phyloP scores from a whole-genome alignment of 371 early-diverging fungal genomes.

The Mucor piriformis region DNA sequence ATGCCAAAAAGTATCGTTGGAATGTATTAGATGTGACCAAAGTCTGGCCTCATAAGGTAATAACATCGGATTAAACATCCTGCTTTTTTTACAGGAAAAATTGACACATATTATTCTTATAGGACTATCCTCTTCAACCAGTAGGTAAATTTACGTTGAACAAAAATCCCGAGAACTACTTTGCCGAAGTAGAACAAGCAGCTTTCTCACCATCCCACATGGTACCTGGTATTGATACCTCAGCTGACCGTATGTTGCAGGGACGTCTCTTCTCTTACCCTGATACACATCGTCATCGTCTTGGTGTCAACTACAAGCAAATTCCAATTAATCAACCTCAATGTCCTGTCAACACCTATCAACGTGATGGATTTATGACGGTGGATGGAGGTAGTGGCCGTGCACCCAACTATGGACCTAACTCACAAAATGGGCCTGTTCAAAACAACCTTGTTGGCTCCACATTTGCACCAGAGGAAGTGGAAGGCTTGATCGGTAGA shows the following conservation, averaged over 20 bases:
- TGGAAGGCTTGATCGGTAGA: slow-evolving; percentile 61
- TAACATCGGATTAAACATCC: neutral
- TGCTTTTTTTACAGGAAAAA: too few relatives aligned
- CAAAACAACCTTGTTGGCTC: slow-evolving; percentile 56
- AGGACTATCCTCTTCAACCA: slow-evolving; percentile 69
- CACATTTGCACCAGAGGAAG: slow-evolving; percentile 42
- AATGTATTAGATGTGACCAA: slow-evolving; percentile 86
- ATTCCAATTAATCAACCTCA: slow-evolving; percentile 73
- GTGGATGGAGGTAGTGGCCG: slow-evolving; percentile 68
- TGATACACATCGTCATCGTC: slow-evolving; percentile 79
- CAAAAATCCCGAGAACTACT: slow-evolving; percentile 77
- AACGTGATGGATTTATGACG: slow-evolving; percentile 61
- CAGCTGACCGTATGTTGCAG: slow-evolving; percentile 75
- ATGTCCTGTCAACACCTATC: slow-evolving; percentile 54
- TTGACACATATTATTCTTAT: slow-evolving; percentile 34
- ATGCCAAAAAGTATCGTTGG: slow-evolving; percentile 73
- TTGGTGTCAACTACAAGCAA: slow-evolving; percentile 76
- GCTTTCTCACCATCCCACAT: slow-evolving; percentile 75
- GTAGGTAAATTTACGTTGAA: slow-evolving; percentile 74
- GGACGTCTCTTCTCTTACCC: slow-evolving; percentile 79
- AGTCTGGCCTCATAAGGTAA: slow-evolving; percentile 71
- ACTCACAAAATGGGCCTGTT: slow-evolving; percentile 58
- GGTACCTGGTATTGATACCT: slow-evolving; percentile 74
- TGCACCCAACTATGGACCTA: slow-evolving; percentile 78
- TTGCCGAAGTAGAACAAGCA: slow-evolving; percentile 79